Percentiles rank a stretch among this genome's conserved stretches.
phyloP scores from a whole-genome alignment of 148 eudicot species.

The Persicaria tinctoria region DNA sequence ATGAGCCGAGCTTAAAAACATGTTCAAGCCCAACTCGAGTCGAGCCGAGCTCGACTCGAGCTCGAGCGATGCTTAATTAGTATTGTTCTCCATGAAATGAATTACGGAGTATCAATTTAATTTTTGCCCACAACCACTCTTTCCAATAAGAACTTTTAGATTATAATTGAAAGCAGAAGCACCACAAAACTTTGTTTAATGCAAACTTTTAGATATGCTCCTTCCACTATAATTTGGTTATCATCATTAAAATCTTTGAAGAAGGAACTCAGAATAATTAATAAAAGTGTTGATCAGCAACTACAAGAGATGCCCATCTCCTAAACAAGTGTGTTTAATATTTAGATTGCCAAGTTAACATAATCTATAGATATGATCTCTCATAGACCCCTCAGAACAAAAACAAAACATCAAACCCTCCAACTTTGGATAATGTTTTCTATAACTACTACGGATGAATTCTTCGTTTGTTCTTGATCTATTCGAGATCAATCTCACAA shows the following conservation, averaged over 20 bases:
- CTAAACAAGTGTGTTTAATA: neutral
- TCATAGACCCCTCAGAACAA: neutral
- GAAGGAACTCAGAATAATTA: neutral
- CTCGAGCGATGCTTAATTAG: too few relatives aligned
- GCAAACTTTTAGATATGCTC: conserved; percentile 1
- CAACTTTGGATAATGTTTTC: neutral
- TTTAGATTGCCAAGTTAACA: neutral
- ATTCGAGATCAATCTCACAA: neutral
- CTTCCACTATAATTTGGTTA: conserved; percentile 6
- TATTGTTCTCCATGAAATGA: conserved; percentile 1
- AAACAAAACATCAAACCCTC: neutral
- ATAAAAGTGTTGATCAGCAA: neutral
- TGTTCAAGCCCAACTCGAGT: too few relatives aligned
- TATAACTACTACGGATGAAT: neutral
- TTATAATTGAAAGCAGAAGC: neutral
- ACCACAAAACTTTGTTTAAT: conserved; percentile 4
- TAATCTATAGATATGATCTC: neutral
- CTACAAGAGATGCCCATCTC: conserved; percentile 8
- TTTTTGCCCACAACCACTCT: neutral
- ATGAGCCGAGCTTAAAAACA: too few relatives aligned
- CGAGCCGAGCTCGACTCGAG: too few relatives aligned
- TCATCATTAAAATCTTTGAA: conserved; percentile 7
- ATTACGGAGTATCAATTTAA: neutral
- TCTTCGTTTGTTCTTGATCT: neutral
- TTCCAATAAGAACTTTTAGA: conserved; percentile 1